phyloP scores from a whole-genome alignment of 768 basidiomycete species.

The Paxillus rubicundulus region DNA sequence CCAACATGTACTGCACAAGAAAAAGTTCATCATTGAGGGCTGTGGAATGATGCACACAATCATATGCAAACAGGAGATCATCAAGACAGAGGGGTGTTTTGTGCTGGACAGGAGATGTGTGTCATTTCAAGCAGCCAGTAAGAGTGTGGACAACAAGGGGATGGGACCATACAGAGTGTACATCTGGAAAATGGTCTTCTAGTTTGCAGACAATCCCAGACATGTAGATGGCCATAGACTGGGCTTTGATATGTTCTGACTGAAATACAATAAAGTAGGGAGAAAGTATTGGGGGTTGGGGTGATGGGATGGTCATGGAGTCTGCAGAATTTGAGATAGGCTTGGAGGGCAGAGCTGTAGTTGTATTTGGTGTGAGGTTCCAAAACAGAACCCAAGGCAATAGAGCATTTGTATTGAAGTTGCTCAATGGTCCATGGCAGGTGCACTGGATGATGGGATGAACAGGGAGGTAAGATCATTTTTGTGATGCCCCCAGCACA shows the following conservation, averaged over 20 bases:
- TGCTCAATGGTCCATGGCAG: too few species aligned
- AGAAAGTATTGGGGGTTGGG: slow-evolving; percentile 29
- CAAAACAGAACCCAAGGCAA: slow-evolving; percentile 33
- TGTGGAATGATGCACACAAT: slow-evolving; percentile 25
- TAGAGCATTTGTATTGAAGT: slow-evolving; percentile 31
- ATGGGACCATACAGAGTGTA: slow-evolving; percentile 9
- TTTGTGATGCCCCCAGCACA: slow-evolving; percentile 23
- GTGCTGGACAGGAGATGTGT: slow-evolving; percentile 14
- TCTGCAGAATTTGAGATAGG: background rate
- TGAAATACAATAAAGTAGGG: too few species aligned
- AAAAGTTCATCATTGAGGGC: slow-evolving; percentile 30
- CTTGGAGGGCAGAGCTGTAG: background rate
- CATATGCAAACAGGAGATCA: slow-evolving; percentile 15
- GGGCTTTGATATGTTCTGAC: slow-evolving; percentile 35
- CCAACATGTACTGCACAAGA: slow-evolving; percentile 23
- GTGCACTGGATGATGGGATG: background rate
- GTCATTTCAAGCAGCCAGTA: slow-evolving; percentile 27
- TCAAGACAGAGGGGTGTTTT: slow-evolving; percentile 15
- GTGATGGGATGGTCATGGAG: background rate
- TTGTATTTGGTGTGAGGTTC: slow-evolving; percentile 6
- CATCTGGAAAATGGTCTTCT: slow-evolving; percentile 28
- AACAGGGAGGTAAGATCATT: background rate
- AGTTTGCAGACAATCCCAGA: slow-evolving; percentile 36
- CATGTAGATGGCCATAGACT: slow-evolving; percentile 36
- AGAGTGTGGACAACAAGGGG: slow-evolving; percentile 30